Conservation (phyloP, 2,329 filamentous ascomycete genomes). For the Pseudocercospora vitis region DNA sequence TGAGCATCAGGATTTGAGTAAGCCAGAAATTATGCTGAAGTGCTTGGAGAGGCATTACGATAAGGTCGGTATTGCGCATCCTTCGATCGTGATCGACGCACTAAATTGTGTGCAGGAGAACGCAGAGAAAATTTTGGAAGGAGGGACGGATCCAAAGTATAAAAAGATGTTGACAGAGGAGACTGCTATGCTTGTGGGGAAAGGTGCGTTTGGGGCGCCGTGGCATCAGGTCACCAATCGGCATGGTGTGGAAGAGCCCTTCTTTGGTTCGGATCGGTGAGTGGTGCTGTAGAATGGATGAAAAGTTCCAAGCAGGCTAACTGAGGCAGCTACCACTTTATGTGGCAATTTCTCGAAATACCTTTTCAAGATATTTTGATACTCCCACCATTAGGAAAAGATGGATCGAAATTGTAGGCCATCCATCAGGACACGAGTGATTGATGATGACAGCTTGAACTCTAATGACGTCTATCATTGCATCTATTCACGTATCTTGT, state of each 20-base stretch:
- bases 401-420: constrained; percentile 10
- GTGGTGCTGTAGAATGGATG: neutral
- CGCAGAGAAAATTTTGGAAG: constrained; percentile 21
- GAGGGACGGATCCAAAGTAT: constrained; percentile 37
- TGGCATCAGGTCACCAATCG: constrained; percentile 69
- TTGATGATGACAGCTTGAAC: no score
- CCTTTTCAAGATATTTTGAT: constrained; percentile 26
- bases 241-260: constrained; percentile 62
- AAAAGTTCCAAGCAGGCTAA: neutral
- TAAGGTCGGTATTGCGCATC: constrained; percentile 19
- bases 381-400: constrained; percentile 13
- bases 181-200: constrained; percentile 40
- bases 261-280: constrained; percentile 69
- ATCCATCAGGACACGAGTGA: no score
- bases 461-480: neutral
- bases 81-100: neutral
- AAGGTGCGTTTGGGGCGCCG: constrained; percentile 73
- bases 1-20: constrained; percentile 59
- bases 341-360: constrained; percentile 63
- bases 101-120: neutral
- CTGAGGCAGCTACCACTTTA: constrained; percentile 55
- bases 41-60: constrained; percentile 52
- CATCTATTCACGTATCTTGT: neutral
- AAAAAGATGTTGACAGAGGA: constrained; percentile 29
- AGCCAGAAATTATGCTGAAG: constrained; percentile 54